A percentile compares a stretch with the other conserved stretches of the same genome.
Evolutionary conservation across 148 eudicot species (phyloP).

Genomic region (Gaultheria prostrata): DNA sequence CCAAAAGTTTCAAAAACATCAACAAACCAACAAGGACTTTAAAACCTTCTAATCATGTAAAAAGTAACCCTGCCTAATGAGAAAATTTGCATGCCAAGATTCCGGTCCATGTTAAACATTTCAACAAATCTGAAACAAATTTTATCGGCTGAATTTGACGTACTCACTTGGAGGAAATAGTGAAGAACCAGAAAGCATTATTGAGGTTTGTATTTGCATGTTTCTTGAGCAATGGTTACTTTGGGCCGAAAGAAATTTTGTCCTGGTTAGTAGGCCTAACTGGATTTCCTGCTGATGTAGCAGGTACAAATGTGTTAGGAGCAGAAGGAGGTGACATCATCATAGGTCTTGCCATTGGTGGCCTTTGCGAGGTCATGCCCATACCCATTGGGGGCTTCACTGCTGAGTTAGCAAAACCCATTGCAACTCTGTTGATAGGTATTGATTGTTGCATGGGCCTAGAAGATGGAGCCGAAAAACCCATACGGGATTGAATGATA

Average conservation of each 20-base stretch:
- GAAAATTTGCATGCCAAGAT: constrained; percentile 4
- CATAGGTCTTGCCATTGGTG: constrained; percentile 61
- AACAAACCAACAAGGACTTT: background rate
- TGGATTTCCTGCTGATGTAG: constrained; percentile 42
- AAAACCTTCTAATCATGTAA: background rate
- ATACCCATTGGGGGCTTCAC: constrained; percentile 53
- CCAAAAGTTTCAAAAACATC: background rate
- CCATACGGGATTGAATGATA: constrained; percentile 80
- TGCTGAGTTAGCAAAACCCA: constrained; percentile 43
- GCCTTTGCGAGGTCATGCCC: constrained; percentile 58
- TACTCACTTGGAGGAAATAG: constrained; percentile 25
- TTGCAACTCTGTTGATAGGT: constrained; percentile 59
- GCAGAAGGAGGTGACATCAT: constrained; percentile 46
- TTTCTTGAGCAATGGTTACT: constrained; percentile 18
- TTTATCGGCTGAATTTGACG: background rate
- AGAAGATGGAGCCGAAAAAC: constrained; percentile 52
- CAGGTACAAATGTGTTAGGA: constrained; percentile 30
- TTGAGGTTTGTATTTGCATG: constrained; percentile 8
- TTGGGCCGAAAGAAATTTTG: constrained; percentile 29
- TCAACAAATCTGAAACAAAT: constrained; percentile 8
- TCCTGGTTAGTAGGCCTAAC: constrained; percentile 45
- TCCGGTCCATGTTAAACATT: background rate
- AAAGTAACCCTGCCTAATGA: background rate
- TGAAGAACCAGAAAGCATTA: constrained; percentile 13
- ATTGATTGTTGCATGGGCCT: constrained; percentile 55